Base-by-base conservation (phyloP, 306 rosid genomes). In the Vigna nakashimae region DNA sequence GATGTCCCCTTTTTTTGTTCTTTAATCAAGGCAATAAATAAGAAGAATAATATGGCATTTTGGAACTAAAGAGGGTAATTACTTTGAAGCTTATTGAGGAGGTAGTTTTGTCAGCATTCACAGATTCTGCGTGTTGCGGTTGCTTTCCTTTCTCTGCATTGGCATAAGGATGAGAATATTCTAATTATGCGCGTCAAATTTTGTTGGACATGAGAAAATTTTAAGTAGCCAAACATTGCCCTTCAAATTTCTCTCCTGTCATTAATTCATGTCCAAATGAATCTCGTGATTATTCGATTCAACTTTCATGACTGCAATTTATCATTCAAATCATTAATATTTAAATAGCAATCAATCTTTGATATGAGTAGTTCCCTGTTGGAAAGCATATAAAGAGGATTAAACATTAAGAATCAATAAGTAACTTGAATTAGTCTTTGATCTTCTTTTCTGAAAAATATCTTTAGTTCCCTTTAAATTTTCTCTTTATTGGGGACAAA, bases 241-340 rank as follows among this genome's bases (percentile, higher is more conserved):
- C 5, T 36, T 36, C 5, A 55, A 20, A 2, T 17, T 71, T 34
- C 36, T 53, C 22, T 9, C 51, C 3, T 13, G 14, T 3, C 14
- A 18, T 51, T 52, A 1, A 51, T 36, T 72, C 8, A 38, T 7
- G 13, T 22, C 16, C 20, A 56, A 55, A 55, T 72, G 22, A 48
- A 56, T 57, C 40, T 71, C 57, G 22, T 56, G 55, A 30, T 30
- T 30, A 20, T 26, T 56, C 55, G 77, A 73, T 42, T 56, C 57
- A 24, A 7, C 46, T 62, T 18, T 16, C 17, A 3, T 58, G 17
- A 58, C 13, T 20, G 22, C 22, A 20, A 20, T 20, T 20, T 20
- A 20, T 20, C 22, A 20, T 20, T 20, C 22, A 20, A 20, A 20
- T 20, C 22, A 20, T 20, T 20, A 1, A 20, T 20, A 20, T 20